Percentiles rank a stretch among this genome's conserved stretches.
Conservation (phyloP, 805 yeast genomes). For the Starmerella floricola region DNA sequence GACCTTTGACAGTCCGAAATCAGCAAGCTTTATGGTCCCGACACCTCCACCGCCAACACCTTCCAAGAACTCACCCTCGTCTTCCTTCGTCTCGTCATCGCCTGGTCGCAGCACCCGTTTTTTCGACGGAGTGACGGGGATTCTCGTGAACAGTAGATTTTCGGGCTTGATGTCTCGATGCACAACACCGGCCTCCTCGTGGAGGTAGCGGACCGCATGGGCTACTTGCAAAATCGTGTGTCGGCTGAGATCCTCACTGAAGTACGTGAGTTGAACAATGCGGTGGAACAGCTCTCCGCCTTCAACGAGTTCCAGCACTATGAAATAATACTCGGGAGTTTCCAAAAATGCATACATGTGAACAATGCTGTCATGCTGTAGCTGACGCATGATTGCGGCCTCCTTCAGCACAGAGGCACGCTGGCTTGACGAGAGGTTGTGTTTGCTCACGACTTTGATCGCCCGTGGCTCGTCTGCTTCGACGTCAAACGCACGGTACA, state of each 20-base stretch:
- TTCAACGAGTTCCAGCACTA: constrained; percentile 52
- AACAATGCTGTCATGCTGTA: constrained; percentile 50
- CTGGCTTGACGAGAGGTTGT: constrained; percentile 33
- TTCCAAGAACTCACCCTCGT: constrained; percentile 75
- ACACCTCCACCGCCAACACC: constrained; percentile 88
- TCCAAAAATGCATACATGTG: constrained; percentile 45
- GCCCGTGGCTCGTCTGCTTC: constrained; percentile 44
- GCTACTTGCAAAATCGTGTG: constrained; percentile 66
- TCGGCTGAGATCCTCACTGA: constrained; percentile 57
- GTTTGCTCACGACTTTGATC: constrained; percentile 60
- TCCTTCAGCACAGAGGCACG: constrained; percentile 45
- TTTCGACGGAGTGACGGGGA: constrained; percentile 34
- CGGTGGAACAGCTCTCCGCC: constrained; percentile 79
- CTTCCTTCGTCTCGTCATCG: constrained; percentile 42
- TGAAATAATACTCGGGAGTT: constrained; percentile 41
- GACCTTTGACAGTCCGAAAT: constrained; percentile 87
- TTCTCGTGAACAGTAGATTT: constrained; percentile 52
- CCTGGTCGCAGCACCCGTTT: constrained; percentile 29
- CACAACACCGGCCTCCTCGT: constrained; percentile 57
- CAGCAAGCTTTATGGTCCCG: constrained; percentile 83
- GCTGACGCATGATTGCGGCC: constrained; percentile 57
- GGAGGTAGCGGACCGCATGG: constrained; percentile 55
- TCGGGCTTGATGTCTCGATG: constrained; percentile 80
- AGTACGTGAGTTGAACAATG: constrained; percentile 64
- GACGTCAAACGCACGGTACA: constrained; percentile 54